These are phyloP conservation scores for Marchantia polymorpha DNA, from an alignment of 225 moss, liverwort and hornwort species.

Conservation along the genomic window DNA sequence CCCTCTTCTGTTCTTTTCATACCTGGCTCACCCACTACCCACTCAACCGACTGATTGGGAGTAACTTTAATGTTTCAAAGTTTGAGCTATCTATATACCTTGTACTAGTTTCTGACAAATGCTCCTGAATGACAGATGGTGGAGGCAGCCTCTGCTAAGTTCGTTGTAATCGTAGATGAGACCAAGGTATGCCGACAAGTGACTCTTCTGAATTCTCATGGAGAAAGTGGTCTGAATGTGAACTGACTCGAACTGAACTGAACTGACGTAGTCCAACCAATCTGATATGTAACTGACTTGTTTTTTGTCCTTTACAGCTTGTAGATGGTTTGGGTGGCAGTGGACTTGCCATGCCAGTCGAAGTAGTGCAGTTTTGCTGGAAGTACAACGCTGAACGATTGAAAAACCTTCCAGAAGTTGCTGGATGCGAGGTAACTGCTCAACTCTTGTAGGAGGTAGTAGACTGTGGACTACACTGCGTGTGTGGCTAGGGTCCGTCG, in stretches of 20 bases:
- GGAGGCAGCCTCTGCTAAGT: constrained; percentile 78
- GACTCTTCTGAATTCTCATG: no score
- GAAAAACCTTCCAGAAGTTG: constrained; percentile 76
- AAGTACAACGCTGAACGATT: constrained; percentile 88
- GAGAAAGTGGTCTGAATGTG: background rate
- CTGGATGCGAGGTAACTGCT: constrained; percentile 73
- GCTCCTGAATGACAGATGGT: constrained; percentile 61
- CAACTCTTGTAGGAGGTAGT: background rate
- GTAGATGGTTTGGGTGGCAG: constrained; percentile 89
- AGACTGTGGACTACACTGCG: background rate
- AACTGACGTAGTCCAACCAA: background rate
- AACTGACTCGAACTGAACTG: background rate
- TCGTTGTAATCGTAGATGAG: constrained; percentile 87
- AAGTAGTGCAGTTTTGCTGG: constrained; percentile 95
- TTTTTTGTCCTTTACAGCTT: constrained; percentile 41
- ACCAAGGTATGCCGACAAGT: constrained; percentile 50
- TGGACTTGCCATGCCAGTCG: constrained; percentile 82
- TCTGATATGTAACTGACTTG: background rate
- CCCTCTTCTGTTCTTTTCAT: background rate
- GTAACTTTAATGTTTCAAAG: background rate
- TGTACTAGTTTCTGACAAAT: background rate
- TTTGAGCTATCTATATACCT: background rate
- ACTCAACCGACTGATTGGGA: no score
- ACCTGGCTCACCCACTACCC: background rate
- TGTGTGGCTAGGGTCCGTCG: background rate